Conservation (phyloP, 2,329 filamentous ascomycete genomes). For the Sarocladiaceae sp. region DNA sequence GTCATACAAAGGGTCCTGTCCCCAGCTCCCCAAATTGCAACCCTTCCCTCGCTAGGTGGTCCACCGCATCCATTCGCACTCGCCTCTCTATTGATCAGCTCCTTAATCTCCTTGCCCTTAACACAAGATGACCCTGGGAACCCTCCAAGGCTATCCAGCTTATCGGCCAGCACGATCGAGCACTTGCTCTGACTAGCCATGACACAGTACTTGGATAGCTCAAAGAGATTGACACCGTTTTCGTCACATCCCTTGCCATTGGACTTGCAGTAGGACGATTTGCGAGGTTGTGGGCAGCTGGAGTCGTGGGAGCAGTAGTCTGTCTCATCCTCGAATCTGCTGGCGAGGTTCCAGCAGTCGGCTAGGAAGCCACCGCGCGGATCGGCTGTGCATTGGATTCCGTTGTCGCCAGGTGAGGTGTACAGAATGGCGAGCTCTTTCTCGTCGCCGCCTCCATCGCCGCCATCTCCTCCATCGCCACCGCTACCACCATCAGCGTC, state of each 20-base stretch:
- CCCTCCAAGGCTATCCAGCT: not conserved
- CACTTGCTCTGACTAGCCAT: not conserved
- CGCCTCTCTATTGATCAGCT: not conserved
- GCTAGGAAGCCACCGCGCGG: not conserved
- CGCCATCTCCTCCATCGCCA: too few species aligned
- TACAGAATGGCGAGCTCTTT: not conserved
- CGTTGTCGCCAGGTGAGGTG: not conserved
- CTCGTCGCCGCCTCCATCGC: too few species aligned
- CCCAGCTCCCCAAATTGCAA: not conserved
- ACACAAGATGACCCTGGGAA: not conserved
- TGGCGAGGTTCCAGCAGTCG: not conserved
- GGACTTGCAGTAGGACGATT: not conserved
- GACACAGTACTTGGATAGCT: not conserved
- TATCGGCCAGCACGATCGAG: not conserved
- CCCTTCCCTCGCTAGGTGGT: not conserved
- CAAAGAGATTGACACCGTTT: not conserved
- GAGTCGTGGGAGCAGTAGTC: not conserved
- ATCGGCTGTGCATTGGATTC: not conserved
- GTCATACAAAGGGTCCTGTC: not conserved
- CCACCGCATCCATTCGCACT: not conserved
- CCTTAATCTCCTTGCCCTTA: not conserved
- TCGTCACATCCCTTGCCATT: not conserved
- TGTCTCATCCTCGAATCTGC: not conserved
- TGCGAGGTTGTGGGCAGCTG: not conserved
- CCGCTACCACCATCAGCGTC: too few species aligned